phyloP scores from a whole-genome alignment of 2,329 filamentous ascomycete species.

The Beauveria sp. region DNA sequence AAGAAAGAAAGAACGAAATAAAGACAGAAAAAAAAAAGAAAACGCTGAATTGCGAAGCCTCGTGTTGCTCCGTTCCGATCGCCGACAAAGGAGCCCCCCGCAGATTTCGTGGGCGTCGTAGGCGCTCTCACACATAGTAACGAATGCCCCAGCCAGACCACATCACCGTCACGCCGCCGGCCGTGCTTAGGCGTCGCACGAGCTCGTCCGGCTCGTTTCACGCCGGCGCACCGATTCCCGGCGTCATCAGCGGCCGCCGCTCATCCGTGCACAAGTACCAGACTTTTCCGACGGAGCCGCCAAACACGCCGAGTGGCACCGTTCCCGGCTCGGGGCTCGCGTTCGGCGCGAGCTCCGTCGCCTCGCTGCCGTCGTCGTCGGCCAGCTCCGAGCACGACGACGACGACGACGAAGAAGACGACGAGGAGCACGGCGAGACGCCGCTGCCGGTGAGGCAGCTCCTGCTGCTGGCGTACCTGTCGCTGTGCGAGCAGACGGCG shows the following conservation, averaged over 20 bases:
- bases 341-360: conserved; percentile 13
- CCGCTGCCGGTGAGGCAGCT: conserved; percentile 81
- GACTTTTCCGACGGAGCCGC: conserved; percentile 71
- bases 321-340: conserved; percentile 23
- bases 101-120: not conserved
- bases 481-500: conserved; percentile 89
- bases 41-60: not conserved
- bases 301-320: conserved; percentile 54
- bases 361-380: conserved; percentile 8
- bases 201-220: conserved; percentile 42
- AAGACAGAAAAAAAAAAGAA: not conserved
- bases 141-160: conserved; percentile 10
- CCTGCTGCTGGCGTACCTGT: conserved; percentile 76
- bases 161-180: conserved; percentile 7
- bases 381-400: conserved; percentile 19
- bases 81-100: not conserved
- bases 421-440: conserved; percentile 36
- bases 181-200: conserved; percentile 10
- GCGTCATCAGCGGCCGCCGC: conserved; percentile 25
- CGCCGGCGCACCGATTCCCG: conserved; percentile 42
- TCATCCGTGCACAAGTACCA: conserved; percentile 58
- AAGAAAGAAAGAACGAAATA: not conserved
- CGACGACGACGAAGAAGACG: not conserved
- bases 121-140: not conserved
- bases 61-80: not conserved